Evolutionary conservation across 148 eudicot genomes (phyloP).

Genomic region (Spergularia marina): DNA sequence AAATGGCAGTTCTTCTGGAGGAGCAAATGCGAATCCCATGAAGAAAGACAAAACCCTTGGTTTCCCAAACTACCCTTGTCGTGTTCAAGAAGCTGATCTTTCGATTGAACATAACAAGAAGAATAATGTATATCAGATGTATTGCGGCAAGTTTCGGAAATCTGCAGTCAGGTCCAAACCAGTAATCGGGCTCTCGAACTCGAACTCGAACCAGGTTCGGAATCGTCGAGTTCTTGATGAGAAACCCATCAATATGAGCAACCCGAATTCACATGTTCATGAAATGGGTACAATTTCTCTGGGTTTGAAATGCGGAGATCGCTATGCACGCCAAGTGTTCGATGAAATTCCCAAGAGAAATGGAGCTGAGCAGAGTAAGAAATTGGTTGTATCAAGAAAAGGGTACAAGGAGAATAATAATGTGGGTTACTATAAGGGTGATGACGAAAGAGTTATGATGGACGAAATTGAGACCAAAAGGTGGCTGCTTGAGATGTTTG

Average conservation of each 20-base stretch:
- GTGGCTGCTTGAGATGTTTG: not conserved
- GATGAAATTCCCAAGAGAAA: not conserved
- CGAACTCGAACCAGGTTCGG: too few species aligned
- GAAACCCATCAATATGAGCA: not conserved
- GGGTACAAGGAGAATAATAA: not conserved
- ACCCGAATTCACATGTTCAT: not conserved
- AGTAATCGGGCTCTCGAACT: not conserved
- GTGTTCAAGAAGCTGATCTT: too few species aligned
- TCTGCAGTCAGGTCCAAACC: not conserved
- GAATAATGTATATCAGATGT: not conserved
- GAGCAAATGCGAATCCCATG: too few species aligned
- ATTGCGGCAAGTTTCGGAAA: not conserved
- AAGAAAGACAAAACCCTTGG: too few species aligned
- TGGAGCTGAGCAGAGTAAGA: not conserved
- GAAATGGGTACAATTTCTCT: not conserved
- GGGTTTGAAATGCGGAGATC: not conserved
- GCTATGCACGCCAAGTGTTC: slow-evolving; percentile 1
- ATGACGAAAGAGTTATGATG: not conserved
- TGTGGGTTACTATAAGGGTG: not conserved
- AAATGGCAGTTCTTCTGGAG: too few species aligned
- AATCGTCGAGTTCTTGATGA: not conserved
- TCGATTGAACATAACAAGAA: too few species aligned
- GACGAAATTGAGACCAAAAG: not conserved
- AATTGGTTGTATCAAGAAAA: not conserved
- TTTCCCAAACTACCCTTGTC: too few species aligned